These are phyloP conservation scores for Batrachochytrium dendrobatidis DNA, from an alignment of 371 early-diverging fungal species.

Conservation along the genomic window DNA sequence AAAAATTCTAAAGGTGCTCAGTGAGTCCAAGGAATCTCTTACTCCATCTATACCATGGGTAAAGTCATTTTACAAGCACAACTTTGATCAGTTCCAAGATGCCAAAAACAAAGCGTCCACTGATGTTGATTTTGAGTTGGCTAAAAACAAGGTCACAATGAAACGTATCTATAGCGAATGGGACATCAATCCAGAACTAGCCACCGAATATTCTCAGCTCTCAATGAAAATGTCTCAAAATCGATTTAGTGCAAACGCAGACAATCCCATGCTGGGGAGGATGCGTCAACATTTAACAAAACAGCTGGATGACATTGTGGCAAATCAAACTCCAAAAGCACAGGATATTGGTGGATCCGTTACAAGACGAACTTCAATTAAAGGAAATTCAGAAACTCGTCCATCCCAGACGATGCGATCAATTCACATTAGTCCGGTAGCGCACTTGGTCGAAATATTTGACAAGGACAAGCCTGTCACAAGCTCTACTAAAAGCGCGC, in stretches of 20 bases:
- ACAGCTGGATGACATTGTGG: background rate
- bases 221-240: constrained; percentile 1
- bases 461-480: background rate
- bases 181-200: constrained; percentile 7
- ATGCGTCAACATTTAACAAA: background rate
- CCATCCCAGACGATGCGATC: background rate
- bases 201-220: background rate
- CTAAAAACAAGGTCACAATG: background rate
- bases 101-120: background rate
- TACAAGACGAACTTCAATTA: background rate
- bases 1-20: too few relatives aligned
- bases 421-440: background rate
- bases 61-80: constrained; percentile 6
- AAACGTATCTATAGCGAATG: constrained; percentile 1
- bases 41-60: too few relatives aligned
- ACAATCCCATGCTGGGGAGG: background rate
- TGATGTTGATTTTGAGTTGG: background rate
- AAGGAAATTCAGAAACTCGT: background rate
- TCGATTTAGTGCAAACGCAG: background rate
- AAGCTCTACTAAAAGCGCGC: background rate
- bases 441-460: background rate
- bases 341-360: background rate
- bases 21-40: too few relatives aligned
- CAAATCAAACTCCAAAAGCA: background rate
- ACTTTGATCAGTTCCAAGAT: background rate